Evolutionary conservation across 768 basidiomycete species (phyloP), one percentile per base, ranked within the genome.

Genomic region (Tylopilus cervinicoccineus): DNA sequence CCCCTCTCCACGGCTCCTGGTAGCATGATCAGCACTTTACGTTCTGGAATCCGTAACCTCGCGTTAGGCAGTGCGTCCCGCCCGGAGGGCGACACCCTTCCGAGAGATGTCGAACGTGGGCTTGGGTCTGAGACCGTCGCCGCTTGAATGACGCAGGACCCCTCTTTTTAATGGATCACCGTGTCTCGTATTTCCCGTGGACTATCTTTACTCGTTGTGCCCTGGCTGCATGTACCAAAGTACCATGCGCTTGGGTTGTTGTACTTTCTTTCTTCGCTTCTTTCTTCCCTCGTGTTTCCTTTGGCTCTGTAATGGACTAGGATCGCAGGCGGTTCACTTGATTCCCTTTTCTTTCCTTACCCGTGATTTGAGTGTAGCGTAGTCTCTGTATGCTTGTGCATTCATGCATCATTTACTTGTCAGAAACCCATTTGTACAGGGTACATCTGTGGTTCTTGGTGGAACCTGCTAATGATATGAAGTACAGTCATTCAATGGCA

Each of bases 51-150:
- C 24, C 66, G 67, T 22, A 68, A 47, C 27, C 49, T 68, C 14
- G 31, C 58, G 7, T 48, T 54, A 4, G 43, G 56, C 6, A 48
- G 38, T 34, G 12, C 52, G 26, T 31, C 47, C 3, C 63, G 60
- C 27, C 16, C 37, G 13, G 65, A 68, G 26, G 45, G 46, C 14
- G 59, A 59, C 13, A 54, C 53, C 1, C 70, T 73, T 6, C 57
- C 67, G 2, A 53, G 64, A 17, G 65, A 68, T 24, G 52, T 59
- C 11, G 64, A 64, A 27, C 66, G 56, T 17, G 64, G 59, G 6
- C n/a, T 48, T 5, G 56, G 40, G 4, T 13, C 52, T 1, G 57
- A 54, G 37, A 26, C 45, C 5, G 23, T 47, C 17, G 17, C 50
- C 16, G 43, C 48, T 45, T 62, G 43, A 62, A 27, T 14, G 31